Percentiles rank a stretch among this genome's conserved stretches.
Conservation (phyloP, 164 flowering plant genomes). For the Echeveria elegans region DNA sequence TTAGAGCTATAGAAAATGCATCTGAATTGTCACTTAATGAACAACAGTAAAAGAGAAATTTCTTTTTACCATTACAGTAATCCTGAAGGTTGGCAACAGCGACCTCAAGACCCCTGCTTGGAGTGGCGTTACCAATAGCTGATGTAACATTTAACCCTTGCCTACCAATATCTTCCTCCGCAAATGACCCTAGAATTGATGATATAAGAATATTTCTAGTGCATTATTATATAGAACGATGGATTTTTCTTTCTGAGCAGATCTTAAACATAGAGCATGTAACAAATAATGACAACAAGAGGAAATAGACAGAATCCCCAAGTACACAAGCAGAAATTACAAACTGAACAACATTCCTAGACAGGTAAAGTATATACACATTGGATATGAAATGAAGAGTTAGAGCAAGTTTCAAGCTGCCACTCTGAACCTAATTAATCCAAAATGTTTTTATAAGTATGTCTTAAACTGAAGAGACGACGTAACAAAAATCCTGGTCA, state of each 20-base stretch:
- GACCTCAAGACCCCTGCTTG: slow-evolving; percentile 94
- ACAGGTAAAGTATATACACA: no score
- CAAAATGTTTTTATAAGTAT: no score
- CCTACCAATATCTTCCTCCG: slow-evolving; percentile 96
- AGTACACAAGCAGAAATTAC: no score
- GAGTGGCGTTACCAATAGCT: slow-evolving; percentile 70
- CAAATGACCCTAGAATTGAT: slow-evolving; percentile 67
- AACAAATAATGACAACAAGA: background rate
- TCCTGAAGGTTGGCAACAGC: slow-evolving; percentile 99
- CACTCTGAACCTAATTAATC: no score
- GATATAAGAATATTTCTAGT: background rate
- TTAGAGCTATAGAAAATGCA: background rate
- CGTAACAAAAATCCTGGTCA: background rate
- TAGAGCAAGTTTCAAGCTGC: no score
- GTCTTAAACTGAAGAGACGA: background rate
- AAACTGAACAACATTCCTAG: no score
- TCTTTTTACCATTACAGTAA: slow-evolving; percentile 83
- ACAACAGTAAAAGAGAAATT: no score
- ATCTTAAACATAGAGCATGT: background rate
- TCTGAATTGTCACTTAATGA: no score
- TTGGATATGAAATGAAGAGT: no score
- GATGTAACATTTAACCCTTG: slow-evolving; percentile 55
- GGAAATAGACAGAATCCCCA: no score
- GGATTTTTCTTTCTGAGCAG: no score
- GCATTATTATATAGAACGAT: no score